Base-by-base conservation (phyloP, 1,139 yeast genomes). In the Debaryomycetaceae sp. region DNA sequence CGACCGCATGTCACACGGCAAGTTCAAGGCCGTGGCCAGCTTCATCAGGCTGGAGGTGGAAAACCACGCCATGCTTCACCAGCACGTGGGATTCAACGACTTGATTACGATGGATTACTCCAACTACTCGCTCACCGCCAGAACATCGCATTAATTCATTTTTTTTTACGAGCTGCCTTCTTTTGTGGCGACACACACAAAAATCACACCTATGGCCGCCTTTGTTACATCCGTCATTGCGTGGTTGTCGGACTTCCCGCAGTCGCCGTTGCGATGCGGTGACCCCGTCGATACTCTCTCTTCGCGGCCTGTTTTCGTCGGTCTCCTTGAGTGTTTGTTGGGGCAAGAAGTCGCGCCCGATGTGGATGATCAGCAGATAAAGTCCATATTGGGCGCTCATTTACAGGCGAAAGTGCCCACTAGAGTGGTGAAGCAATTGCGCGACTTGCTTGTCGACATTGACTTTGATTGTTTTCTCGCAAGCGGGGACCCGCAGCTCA, bases 1-100 rank as follows among this genome's bases (percentile, higher is more conserved):
- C 48, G 78, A 85, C 55, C 74, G 70, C 30, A 43, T 61, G 7
- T 71, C 88, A 4, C 58, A 61, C 25, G 78, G 72, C 18, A 65
- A 68, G 42, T 70, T 80, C 41, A 48, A 49, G 10, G 50, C 63
- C 18, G 74, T 78, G 14, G 52, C 69, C 30, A 74, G 72, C 15
- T 65, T 65, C 36, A 56, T 78, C 32, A 60, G 58, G 36, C 51
- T 58, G 9, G 75, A 71, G 43, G 40, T 53, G 23, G 56, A 48
- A 25, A 52, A 51, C 29, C 45, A 44, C 25, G 63, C 58, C 24
- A 44, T 44, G 32, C 39, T 59, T 34, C 44, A 43, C 34, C 45
- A 44, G 32, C 43, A 51, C 25, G 35, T 45, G 21, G 44, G 48
- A 5, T 48, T 66, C 32, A 56, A 57, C 34, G 73, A 67, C 30